phyloP scores from a whole-genome alignment of 495 filamentous ascomycete genomes.

The Penicillium crystallinum region DNA sequence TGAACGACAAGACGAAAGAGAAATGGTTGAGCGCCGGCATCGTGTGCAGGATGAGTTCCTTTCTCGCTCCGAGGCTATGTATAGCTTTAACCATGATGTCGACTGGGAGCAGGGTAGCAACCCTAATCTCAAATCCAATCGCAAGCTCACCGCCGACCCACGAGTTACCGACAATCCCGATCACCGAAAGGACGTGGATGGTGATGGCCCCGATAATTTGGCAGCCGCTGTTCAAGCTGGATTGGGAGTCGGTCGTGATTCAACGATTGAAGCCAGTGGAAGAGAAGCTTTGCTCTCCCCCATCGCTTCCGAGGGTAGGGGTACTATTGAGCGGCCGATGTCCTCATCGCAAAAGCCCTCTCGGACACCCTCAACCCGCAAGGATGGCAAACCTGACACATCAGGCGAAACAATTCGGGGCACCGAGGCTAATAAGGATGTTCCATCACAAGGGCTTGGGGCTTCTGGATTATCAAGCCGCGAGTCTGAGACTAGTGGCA shows the following conservation, averaged over 20 bases:
- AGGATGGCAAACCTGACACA: constrained; percentile 35
- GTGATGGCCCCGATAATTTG: constrained; percentile 68
- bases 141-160: constrained; percentile 56
- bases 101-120: constrained; percentile 63
- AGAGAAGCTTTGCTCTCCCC: constrained; percentile 61
- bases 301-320: constrained; percentile 56
- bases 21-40: constrained; percentile 52
- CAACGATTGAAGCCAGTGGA: constrained; percentile 52
- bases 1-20: constrained; percentile 45
- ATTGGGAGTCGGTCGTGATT: constrained; percentile 58
- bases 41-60: constrained; percentile 58
- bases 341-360: constrained; percentile 20
- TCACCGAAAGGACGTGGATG: constrained; percentile 72
- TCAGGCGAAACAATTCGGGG: constrained; percentile 46
- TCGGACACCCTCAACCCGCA: constrained; percentile 17
- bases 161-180: constrained; percentile 58
- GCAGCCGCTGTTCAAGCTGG: constrained; percentile 52
- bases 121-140: constrained; percentile 54
- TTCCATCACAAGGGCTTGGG: constrained; percentile 8
- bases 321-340: constrained; percentile 47
- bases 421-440: constrained; percentile 17
- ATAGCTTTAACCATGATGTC: constrained; percentile 82
- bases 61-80: constrained; percentile 54
- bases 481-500: constrained; percentile 74
- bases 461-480: constrained; percentile 46